Evolutionary conservation across 352 stramenopile species (phyloP).

Genomic region (Phytophthora palmivora): DNA sequence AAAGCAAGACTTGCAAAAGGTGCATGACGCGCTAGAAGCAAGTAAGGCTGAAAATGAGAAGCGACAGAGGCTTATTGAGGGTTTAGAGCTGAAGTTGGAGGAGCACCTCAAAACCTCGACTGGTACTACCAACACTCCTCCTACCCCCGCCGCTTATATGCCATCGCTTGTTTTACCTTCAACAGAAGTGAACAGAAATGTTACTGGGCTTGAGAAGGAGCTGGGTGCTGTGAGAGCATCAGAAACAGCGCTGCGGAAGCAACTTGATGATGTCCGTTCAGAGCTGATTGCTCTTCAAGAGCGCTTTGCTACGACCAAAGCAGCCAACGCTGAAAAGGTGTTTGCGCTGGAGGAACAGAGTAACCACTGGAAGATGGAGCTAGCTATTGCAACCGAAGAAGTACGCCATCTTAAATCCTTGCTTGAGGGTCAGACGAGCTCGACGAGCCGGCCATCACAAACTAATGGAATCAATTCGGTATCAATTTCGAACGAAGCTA

Average conservation of each 20-base stretch:
- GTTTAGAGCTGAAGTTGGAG: constrained; percentile 36
- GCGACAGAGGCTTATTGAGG: constrained; percentile 31
- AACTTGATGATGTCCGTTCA: constrained; percentile 29
- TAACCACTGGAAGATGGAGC: constrained; percentile 36
- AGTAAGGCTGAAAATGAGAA: constrained; percentile 38
- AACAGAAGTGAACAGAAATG: constrained; percentile 8
- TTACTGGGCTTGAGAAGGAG: constrained; percentile 36
- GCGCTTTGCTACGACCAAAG: constrained; percentile 47
- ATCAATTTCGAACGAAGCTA: not conserved
- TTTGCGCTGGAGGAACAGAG: constrained; percentile 45
- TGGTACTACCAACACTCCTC: not conserved
- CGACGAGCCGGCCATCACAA: not conserved
- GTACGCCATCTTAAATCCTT: constrained; percentile 19
- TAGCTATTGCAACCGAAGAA: constrained; percentile 28
- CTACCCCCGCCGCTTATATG: not conserved
- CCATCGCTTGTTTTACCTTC: not conserved
- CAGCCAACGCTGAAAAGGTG: constrained; percentile 48
- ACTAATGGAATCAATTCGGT: not conserved
- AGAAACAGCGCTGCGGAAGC: constrained; percentile 24
- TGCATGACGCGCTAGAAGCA: constrained; percentile 23
- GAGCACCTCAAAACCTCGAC: constrained; percentile 6
- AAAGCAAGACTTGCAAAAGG: constrained; percentile 32
- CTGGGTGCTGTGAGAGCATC: constrained; percentile 26
- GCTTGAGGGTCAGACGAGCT: constrained; percentile 7
- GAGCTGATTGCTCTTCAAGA: constrained; percentile 38